Conservation (phyloP, 352 stramenopile genomes). For the Globisporangium perplexum region DNA sequence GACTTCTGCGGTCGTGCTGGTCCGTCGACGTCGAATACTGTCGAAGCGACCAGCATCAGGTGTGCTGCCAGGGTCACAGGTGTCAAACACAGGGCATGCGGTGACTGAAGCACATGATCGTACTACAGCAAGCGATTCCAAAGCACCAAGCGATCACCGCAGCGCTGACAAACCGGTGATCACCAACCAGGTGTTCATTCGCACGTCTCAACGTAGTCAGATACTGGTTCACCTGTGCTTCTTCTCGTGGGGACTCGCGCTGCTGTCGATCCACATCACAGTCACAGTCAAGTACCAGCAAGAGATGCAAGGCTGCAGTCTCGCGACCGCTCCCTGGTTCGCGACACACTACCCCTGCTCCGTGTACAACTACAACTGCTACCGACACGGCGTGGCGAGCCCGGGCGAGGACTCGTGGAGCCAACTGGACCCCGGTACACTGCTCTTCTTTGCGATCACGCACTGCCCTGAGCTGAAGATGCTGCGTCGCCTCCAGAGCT, state of each 20-base stretch:
- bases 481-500: slow-evolving; percentile 10
- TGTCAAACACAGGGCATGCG: too few relatives aligned
- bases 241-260: background rate
- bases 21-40: background rate
- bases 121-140: too few relatives aligned
- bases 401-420: slow-evolving; percentile 1
- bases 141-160: too few relatives aligned
- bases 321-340: slow-evolving; percentile 5
- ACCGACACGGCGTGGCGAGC: slow-evolving; percentile 2
- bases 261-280: slow-evolving; percentile 5
- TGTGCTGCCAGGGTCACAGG: background rate
- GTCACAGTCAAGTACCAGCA: slow-evolving; percentile 1
- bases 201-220: background rate
- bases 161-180: too few relatives aligned
- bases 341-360: slow-evolving; percentile 4
- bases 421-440: slow-evolving; percentile 5
- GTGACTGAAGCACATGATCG: too few relatives aligned
- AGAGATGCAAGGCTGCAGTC: background rate
- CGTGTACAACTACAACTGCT: slow-evolving; percentile 11
- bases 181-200: background rate
- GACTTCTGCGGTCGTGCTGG: slow-evolving; percentile 2
- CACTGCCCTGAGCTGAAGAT: slow-evolving; percentile 18
- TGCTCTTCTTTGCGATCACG: slow-evolving; percentile 14
- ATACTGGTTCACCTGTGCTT: slow-evolving; percentile 1
- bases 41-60: background rate